Base-by-base conservation (phyloP, 345 rosid genomes). In the Rhodamnia rubescens region DNA sequence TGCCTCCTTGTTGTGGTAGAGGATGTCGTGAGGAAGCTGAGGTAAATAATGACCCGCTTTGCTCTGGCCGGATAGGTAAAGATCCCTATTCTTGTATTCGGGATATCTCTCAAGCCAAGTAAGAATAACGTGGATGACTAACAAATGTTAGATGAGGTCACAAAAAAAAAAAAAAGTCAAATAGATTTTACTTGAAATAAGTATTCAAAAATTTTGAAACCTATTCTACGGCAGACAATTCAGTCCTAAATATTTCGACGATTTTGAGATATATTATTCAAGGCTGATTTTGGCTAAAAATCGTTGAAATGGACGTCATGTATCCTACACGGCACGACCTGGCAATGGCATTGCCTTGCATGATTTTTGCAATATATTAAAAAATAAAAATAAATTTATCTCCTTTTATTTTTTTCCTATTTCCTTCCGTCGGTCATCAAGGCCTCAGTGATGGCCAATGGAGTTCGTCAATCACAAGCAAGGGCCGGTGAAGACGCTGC, bases 101-200 rank as follows among this genome's bases (percentile, higher is more conserved):
- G 99, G 98, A 87, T 95, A 97, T 84, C 98, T 93, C 90, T 92
- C 92, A 9, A 97, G 78, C 99, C 99, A 95, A n/a, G 93, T 93
- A 22, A 90, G 87, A 90, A 97, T 57, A 88, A 59, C 36, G 13
- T 29, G 36, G 9, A n/a, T 27, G 29, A 59, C 36, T 13, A 59
- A 29, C 36, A 27, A 27, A 27, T 18, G 27, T 27, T 59, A 59
- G 36, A 27, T 59, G 27, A n/a, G 40, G 40, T 59, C 13, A 50
- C 11, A 11, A 49, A 47, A 47, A 8, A 47, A 49, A 49, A 50
- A 50, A 50, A 42, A 6, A 50, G 14, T 50, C 11, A 14, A 50
- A 50, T 50, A 50, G 13, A 50, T 50, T 50, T 50, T 50, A 50
- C 1, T 11, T 50, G 51, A 50, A 49, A 50, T 11, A 50, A 50